phyloP scores from a whole-genome alignment of 768 basidiomycete species.

The Udeniomyces megalosporus region DNA sequence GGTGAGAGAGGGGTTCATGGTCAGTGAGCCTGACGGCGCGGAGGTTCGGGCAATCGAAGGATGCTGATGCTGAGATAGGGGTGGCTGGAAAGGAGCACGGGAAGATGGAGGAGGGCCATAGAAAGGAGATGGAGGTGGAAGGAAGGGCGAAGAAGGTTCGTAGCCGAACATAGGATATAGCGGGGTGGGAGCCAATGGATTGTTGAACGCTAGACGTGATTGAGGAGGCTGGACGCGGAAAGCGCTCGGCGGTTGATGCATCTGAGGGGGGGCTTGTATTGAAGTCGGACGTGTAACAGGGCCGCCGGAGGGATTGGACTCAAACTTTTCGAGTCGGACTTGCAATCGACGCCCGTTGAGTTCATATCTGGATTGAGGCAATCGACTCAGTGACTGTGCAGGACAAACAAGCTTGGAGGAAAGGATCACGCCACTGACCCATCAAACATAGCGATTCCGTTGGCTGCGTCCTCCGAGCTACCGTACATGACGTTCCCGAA shows the following conservation, averaged over 20 bases:
- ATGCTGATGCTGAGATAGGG: neutral
- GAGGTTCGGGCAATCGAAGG: too few species aligned
- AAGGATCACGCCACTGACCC: slow-evolving; percentile 42
- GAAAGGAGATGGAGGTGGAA: slow-evolving; percentile 23
- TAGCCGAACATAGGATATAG: slow-evolving; percentile 19
- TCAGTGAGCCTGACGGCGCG: too few species aligned
- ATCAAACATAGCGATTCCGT: slow-evolving; percentile 74
- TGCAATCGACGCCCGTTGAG: slow-evolving; percentile 73
- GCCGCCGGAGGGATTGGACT: neutral
- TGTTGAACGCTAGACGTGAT: slow-evolving; percentile 9
- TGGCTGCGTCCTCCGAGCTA: slow-evolving; percentile 64
- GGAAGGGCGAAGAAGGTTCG: slow-evolving; percentile 26
- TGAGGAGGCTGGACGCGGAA: neutral
- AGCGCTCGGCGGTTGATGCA: neutral
- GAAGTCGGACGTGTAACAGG: slow-evolving; percentile 3
- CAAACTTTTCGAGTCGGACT: slow-evolving; percentile 58
- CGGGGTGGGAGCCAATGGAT: neutral
- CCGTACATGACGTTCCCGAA: slow-evolving; percentile 85
- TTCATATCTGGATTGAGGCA: slow-evolving; percentile 45
- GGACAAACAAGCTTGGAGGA: neutral
- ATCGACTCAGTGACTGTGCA: neutral
- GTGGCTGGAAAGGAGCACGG: slow-evolving; percentile 1
- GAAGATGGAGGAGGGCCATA: neutral
- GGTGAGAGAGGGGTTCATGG: too few species aligned
- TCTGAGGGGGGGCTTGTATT: neutral